Evolutionary conservation across 164 flowering plant genomes (phyloP).

Genomic region (Kingdonia uniflora): DNA sequence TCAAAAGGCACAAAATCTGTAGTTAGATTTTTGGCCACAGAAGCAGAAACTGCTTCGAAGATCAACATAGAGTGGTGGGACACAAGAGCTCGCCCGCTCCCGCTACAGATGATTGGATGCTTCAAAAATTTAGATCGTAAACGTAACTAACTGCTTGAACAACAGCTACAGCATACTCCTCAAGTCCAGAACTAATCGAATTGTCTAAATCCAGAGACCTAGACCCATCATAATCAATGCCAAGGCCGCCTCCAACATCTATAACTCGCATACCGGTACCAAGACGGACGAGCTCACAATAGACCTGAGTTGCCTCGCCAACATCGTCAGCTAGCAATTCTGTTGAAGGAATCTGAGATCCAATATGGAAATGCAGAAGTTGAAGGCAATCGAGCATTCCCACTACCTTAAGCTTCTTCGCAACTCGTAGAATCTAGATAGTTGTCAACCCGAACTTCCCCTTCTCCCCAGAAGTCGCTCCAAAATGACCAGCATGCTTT

Average conservation of each 20-base stretch:
- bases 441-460: conserved; percentile 91
- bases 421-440: conserved; percentile 63
- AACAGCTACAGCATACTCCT: conserved; percentile 82
- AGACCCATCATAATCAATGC: conserved; percentile 93
- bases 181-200: conserved; percentile 65
- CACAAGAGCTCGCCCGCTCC: conserved; percentile 92
- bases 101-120: conserved; percentile 91
- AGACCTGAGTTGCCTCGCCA: conserved; percentile 82
- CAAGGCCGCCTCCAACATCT: conserved; percentile 94
- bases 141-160: conserved; percentile 50
- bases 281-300: conserved; percentile 79
- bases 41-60: conserved; percentile 73
- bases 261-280: conserved; percentile 85
- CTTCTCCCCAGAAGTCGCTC: conserved; percentile 92
- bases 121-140: conserved; percentile 58
- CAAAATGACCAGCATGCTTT: conserved; percentile 92
- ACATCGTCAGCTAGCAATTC: conserved; percentile 67
- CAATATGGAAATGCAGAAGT: conserved; percentile 88
- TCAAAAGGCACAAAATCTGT: conserved; percentile 16
- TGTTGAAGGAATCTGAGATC: conserved; percentile 93
- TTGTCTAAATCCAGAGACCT: conserved; percentile 63
- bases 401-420: conserved; percentile 41
- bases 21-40: conserved; percentile 11
- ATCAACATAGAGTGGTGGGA: conserved; percentile 88
- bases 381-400: conserved; percentile 86